These are phyloP conservation scores for Exophiala spinifera DNA, from an alignment of 2,329 filamentous ascomycete genomes.

Conservation along the genomic window DNA sequence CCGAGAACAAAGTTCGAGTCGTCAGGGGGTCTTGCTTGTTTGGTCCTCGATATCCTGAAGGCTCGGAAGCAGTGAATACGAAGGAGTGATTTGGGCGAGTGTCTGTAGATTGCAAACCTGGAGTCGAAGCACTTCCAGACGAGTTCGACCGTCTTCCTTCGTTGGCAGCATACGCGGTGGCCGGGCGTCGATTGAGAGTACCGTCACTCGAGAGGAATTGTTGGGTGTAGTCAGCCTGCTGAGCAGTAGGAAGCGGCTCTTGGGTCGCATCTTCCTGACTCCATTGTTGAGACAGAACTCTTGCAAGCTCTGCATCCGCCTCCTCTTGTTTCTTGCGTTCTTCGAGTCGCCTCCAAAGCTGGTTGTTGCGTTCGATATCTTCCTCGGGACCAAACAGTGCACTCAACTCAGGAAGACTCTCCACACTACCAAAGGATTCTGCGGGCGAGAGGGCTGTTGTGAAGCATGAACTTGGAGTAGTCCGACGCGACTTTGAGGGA, in stretches of 20 bases:
- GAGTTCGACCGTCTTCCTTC: background rate
- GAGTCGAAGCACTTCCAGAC: too few relatives aligned
- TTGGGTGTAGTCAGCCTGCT: conserved; percentile 18
- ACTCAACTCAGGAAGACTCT: conserved; percentile 23
- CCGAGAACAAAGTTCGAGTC: background rate
- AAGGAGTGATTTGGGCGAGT: background rate
- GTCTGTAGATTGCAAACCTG: background rate
- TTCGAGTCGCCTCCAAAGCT: conserved; percentile 19
- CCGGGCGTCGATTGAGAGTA: conserved; percentile 14
- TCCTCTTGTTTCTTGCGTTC: conserved; percentile 28
- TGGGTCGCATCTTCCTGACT: conserved; percentile 19
- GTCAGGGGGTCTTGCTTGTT: background rate
- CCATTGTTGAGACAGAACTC: conserved; percentile 36
- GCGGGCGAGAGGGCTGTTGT: conserved; percentile 16
- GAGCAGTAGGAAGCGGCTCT: background rate
- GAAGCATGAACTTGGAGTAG: conserved; percentile 21
- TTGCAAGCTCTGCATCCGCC: conserved; percentile 35
- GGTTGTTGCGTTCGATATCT: conserved; percentile 14
- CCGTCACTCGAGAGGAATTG: conserved; percentile 23
- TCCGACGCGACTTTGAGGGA: conserved; percentile 26
- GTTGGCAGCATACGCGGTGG: background rate
- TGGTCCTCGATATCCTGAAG: background rate
- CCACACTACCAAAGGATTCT: conserved; percentile 12
- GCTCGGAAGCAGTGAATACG: background rate
- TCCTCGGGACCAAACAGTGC: conserved; percentile 18